phyloP scores from a whole-genome alignment of 2,329 filamentous ascomycete species.

The Colletotrichum tropicicola region DNA sequence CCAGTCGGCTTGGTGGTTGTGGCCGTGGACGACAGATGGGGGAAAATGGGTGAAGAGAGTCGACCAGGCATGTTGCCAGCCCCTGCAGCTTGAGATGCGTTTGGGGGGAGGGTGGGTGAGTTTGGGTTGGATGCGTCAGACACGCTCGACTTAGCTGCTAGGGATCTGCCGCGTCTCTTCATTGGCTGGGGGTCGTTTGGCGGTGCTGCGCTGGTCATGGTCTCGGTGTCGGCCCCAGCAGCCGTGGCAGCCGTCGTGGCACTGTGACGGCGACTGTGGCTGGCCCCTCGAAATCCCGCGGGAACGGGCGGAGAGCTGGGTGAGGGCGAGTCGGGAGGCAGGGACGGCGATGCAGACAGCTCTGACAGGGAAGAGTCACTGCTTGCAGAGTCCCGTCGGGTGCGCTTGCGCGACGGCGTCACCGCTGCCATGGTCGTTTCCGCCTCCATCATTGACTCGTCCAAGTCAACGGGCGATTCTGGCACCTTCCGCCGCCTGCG shows the following conservation, averaged over 20 bases:
- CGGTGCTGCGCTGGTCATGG: constrained; percentile 28
- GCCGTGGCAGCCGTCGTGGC: constrained; percentile 30
- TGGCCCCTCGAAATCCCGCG: constrained; percentile 18
- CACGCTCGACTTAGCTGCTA: constrained; percentile 47
- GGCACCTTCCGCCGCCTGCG: constrained; percentile 10
- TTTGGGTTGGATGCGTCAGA: constrained; percentile 47
- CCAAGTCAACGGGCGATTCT: constrained; percentile 14
- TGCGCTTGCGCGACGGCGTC: constrained; percentile 47
- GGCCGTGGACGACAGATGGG: constrained; percentile 37
- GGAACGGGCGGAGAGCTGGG: constrained; percentile 36
- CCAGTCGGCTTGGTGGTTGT: constrained; percentile 16
- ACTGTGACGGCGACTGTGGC: constrained; percentile 33
- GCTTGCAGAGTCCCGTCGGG: constrained; percentile 46
- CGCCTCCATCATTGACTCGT: constrained; percentile 14
- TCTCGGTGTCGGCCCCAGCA: constrained; percentile 31
- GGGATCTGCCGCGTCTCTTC: constrained; percentile 48
- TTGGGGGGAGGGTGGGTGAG: constrained; percentile 39
- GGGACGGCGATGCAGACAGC: constrained; percentile 34
- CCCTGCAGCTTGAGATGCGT: constrained; percentile 36
- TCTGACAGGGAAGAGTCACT: constrained; percentile 56
- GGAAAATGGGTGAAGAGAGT: constrained; percentile 42
- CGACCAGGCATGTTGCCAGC: constrained; percentile 50
- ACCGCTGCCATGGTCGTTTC: not conserved
- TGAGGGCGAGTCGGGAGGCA: constrained; percentile 46
- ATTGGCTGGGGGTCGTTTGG: constrained; percentile 45